Evolutionary conservation across 345 rosid genomes (phyloP), one percentile per base, ranked within the genome.

Genomic region (Noccaea bulbosa): DNA sequence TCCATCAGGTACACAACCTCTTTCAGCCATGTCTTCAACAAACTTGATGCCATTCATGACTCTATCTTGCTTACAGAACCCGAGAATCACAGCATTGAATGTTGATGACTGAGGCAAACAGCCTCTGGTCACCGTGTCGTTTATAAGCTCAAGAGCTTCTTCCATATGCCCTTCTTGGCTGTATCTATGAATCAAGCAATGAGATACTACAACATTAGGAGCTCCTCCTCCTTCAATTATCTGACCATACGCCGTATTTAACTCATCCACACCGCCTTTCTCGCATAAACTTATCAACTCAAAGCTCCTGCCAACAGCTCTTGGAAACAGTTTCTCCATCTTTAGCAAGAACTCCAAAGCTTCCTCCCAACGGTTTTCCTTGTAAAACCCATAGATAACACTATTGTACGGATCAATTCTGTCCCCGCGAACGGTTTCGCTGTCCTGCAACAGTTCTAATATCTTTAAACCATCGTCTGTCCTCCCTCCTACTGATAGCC

Each of bases 401-500:
- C 86, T 83, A 40, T 88, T 85, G 59, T 92, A 90, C 8, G 91
- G 90, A 75, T 82, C 82, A 44, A 87, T 74, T 14, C 53, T 70
- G 5, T 66, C 83, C 11, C 63, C 34, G 10, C 65, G 73, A 68
- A 82, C 70, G 1, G 17, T 72, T 63, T 80, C 86, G 17, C 67
- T 76, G 62, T 85, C 92, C 70, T 90, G 85, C 97, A 93, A 87
- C 37, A 84, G 75, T 61, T 85, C 92, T 72, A 92, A 78, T 64
- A 89, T 82, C 83, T 83, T 85, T n/a, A 84, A 78, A 22, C 88
- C 90, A 10, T 84, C 89, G 6, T 82, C 72, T 2, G 67, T 56
- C 57, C 83, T 83, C 62, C 92, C 89, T 55, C 81, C 78, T 3
- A 76, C 82, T 43, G 85, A 82, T 17, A 93, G 70, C 14, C 90